phyloP scores from a whole-genome alignment of 2,329 filamentous ascomycete genomes.

The Apiospora hydei region DNA sequence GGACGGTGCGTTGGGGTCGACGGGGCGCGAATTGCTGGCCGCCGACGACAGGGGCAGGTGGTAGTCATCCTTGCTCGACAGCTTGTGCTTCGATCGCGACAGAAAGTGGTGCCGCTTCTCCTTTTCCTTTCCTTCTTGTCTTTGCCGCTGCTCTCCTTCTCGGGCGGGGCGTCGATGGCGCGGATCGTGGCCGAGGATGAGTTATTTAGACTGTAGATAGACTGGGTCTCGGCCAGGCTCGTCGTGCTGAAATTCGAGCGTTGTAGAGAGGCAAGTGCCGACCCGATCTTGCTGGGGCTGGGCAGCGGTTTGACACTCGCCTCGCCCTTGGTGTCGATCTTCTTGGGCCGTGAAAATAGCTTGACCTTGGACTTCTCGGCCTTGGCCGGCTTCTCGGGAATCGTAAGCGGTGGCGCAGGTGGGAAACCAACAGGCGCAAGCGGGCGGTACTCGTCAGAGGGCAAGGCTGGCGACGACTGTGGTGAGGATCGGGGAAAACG shows the following conservation, averaged over 20 bases:
- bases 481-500: slow-evolving; percentile 69
- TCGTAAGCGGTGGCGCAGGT: slow-evolving; percentile 43
- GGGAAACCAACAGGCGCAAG: slow-evolving; percentile 39
- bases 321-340: slow-evolving; percentile 75
- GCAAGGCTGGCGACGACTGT: slow-evolving; percentile 57
- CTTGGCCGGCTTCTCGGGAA: slow-evolving; percentile 65
- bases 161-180: slow-evolving; percentile 59
- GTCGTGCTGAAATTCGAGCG: slow-evolving; percentile 74
- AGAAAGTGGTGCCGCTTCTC: slow-evolving; percentile 83
- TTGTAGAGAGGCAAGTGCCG: slow-evolving; percentile 70
- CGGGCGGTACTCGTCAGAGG: slow-evolving; percentile 41
- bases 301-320: slow-evolving; percentile 71
- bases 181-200: slow-evolving; percentile 79
- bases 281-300: slow-evolving; percentile 75
- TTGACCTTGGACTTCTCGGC: slow-evolving; percentile 82
- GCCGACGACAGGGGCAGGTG: slow-evolving; percentile 77
- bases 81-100: slow-evolving; percentile 79
- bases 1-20: slow-evolving; percentile 76
- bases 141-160: slow-evolving; percentile 54
- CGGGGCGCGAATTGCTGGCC: slow-evolving; percentile 77
- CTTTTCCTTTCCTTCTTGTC: slow-evolving; percentile 63
- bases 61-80: slow-evolving; percentile 75
- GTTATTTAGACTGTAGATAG: slow-evolving; percentile 78
- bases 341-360: slow-evolving; percentile 79
- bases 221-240: slow-evolving; percentile 71